These are phyloP conservation scores for Cyberlindnera nakhonratchasimensis DNA, from an alignment of 805 yeast species.

Conservation along the genomic window DNA sequence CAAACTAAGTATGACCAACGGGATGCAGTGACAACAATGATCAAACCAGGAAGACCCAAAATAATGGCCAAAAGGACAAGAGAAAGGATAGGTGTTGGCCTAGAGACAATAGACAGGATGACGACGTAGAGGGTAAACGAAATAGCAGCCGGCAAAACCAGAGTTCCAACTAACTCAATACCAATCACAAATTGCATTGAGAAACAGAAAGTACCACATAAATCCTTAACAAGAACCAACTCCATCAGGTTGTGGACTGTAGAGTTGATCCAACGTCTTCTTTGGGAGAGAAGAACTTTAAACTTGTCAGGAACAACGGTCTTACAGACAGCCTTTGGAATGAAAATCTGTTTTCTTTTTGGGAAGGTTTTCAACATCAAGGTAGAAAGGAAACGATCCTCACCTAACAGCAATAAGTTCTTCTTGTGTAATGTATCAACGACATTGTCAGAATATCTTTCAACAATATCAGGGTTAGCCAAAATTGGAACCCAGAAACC, in stretches of 20 bases:
- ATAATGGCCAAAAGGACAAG: conserved; percentile 72
- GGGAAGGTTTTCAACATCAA: conserved; percentile 89
- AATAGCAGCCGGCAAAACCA: conserved; percentile 87
- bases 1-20: conserved; percentile 68
- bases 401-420: conserved; percentile 82
- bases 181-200: conserved; percentile 91
- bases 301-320: conserved; percentile 86
- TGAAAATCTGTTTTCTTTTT: conserved; percentile 78
- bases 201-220: conserved; percentile 92
- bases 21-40: conserved; percentile 79
- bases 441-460: conserved; percentile 83
- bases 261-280: conserved; percentile 96
- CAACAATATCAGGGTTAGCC: conserved; percentile 91
- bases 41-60: conserved; percentile 80
- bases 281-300: conserved; percentile 77
- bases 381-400: conserved; percentile 82
- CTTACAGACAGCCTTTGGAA: conserved; percentile 89
- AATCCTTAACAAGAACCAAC: conserved; percentile 74
- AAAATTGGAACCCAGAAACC: conserved; percentile 92
- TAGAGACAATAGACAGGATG: conserved; percentile 61
- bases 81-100: conserved; percentile 75
- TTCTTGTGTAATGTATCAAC: conserved; percentile 81
- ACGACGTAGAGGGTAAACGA: conserved; percentile 79
- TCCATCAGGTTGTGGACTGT: conserved; percentile 92
- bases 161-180: conserved; percentile 81